Conservation (phyloP, 768 basidiomycete genomes). For the Pulveroboletus sp. region DNA sequence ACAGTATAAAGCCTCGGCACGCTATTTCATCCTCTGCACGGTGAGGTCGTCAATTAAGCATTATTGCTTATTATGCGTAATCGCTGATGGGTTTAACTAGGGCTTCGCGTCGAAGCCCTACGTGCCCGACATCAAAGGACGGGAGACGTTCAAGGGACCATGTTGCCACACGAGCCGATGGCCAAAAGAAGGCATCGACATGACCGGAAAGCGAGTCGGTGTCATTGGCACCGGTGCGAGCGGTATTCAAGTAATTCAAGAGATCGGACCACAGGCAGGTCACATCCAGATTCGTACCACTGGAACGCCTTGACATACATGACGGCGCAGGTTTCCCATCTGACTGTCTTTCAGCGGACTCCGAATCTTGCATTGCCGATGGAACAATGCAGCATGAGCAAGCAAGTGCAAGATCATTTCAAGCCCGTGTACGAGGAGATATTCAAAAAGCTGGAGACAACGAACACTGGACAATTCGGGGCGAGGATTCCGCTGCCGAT, state of each 20-base stretch:
- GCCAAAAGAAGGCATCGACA: constrained; percentile 6
- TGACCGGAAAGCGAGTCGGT: constrained; percentile 8
- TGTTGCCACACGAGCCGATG: constrained; percentile 2
- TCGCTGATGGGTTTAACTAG: not conserved
- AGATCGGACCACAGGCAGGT: constrained; percentile 1
- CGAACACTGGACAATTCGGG: not conserved
- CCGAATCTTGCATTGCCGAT: constrained; percentile 14
- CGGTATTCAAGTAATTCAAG: constrained; percentile 7
- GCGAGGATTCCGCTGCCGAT: constrained; percentile 7
- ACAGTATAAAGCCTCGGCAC: constrained; percentile 3
- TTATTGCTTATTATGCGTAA: not conserved
- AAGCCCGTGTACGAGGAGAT: constrained; percentile 12
- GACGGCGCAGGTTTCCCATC: constrained; percentile 7
- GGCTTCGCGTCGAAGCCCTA: constrained; percentile 8
- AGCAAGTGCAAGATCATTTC: constrained; percentile 9
- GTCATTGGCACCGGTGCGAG: constrained; percentile 10
- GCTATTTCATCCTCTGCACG: constrained; percentile 5
- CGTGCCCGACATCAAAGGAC: constrained; percentile 1
- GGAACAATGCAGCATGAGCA: constrained; percentile 8
- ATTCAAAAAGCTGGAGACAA: not conserved
- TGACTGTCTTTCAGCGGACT: constrained; percentile 15
- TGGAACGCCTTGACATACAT: no score
- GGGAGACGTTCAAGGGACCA: constrained; percentile 5
- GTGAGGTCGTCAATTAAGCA: not conserved
- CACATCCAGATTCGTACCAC: no score